Evolutionary conservation across 2,329 filamentous ascomycete species (phyloP).

Genomic region (Ustulina deusta): DNA sequence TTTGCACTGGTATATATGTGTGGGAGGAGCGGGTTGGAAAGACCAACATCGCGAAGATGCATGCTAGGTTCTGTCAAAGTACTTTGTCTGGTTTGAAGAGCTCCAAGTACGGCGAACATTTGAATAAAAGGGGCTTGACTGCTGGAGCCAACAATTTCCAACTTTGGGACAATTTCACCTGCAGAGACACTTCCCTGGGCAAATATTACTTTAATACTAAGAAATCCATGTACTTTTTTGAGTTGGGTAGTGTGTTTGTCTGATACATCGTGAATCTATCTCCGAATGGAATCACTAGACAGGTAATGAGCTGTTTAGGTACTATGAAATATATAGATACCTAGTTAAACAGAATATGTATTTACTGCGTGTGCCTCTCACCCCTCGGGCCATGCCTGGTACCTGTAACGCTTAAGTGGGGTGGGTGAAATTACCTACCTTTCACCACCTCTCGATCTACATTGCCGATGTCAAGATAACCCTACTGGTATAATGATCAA

Average conservation of each 20-base stretch:
- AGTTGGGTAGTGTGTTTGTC: not conserved
- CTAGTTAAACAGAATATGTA: constrained; percentile 1
- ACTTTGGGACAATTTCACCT: no score
- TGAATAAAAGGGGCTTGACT: no score
- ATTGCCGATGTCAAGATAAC: not conserved
- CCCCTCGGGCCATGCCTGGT: no score
- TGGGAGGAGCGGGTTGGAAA: not conserved
- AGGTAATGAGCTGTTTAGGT: no score
- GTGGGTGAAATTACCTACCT: constrained; percentile 14
- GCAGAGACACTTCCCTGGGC: no score
- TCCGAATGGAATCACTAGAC: no score
- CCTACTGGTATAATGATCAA: not conserved
- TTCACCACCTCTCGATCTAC: not conserved
- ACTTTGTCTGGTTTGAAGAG: no score
- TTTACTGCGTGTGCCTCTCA: not conserved
- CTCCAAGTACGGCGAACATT: no score
- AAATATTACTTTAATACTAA: no score
- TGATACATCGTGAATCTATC: not conserved
- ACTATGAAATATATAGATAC: no score
- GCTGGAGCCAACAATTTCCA: no score
- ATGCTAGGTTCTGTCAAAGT: not conserved
- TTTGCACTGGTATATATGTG: not conserved
- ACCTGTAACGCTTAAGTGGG: constrained; percentile 27
- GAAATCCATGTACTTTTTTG: not conserved
- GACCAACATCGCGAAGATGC: not conserved